Evolutionary conservation across 768 basidiomycete genomes (phyloP).

Genomic region (Mycena galopus): DNA sequence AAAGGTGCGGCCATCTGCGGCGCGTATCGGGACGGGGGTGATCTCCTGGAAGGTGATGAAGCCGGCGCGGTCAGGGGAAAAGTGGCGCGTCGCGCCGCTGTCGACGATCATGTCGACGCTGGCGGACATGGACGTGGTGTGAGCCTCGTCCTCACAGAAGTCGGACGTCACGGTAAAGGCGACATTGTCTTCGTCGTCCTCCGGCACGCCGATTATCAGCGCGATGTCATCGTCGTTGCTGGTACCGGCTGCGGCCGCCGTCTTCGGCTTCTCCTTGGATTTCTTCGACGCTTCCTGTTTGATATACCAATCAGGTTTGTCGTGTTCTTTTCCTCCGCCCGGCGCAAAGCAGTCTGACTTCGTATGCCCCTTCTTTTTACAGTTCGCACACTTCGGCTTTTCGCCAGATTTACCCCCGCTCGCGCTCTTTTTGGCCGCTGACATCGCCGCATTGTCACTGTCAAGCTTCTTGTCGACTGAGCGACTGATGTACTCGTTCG

Average conservation of each 20-base stretch:
- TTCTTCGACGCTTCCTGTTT: neutral
- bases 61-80: neutral
- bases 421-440: neutral
- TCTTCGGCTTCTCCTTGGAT: conserved; percentile 19
- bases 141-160: neutral
- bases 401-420: neutral
- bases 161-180: neutral
- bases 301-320: no score
- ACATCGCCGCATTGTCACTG: neutral
- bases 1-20: no score
- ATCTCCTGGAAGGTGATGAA: no score
- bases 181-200: conserved; percentile 8
- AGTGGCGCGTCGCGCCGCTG: neutral
- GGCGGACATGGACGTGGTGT: neutral
- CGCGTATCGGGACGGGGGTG: no score
- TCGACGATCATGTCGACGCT: neutral
- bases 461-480: no score
- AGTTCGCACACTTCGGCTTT: neutral
- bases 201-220: neutral
- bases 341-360: conserved; percentile 46
- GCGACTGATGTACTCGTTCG: no score
- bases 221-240: conserved; percentile 24
- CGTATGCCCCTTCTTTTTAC: neutral
- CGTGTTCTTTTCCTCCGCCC: conserved; percentile 46
- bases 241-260: conserved; percentile 19